These are phyloP conservation scores for Staphylotrichum tortipilum DNA, from an alignment of 495 filamentous ascomycete genomes.

Conservation along the genomic window DNA sequence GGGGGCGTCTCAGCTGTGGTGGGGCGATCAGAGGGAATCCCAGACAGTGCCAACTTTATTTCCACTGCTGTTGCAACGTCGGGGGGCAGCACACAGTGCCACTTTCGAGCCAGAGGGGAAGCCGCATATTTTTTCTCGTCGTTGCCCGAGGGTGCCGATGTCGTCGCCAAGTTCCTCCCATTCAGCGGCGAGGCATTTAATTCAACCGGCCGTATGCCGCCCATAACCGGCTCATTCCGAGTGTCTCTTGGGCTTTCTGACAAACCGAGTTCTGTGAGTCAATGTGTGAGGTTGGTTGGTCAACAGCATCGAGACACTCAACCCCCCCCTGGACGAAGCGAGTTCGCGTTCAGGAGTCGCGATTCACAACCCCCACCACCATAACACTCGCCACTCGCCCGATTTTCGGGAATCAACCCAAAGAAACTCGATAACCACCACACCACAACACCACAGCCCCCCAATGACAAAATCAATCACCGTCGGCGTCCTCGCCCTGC, in stretches of 20 bases:
- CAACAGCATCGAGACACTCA: neutral
- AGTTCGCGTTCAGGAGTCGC: too few relatives aligned
- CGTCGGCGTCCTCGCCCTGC: slow-evolving; percentile 81
- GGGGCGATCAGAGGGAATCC: neutral
- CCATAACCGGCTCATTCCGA: slow-evolving; percentile 18
- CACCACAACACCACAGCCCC: neutral
- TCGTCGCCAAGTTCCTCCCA: slow-evolving; percentile 3
- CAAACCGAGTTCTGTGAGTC: neutral
- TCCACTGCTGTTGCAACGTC: neutral
- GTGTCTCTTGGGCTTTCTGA: neutral
- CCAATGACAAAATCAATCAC: slow-evolving; percentile 35
- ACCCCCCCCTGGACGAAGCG: too few relatives aligned
- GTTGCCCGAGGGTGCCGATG: slow-evolving; percentile 6
- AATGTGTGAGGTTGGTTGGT: neutral
- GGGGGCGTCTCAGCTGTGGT: neutral
- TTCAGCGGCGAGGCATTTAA: slow-evolving; percentile 15
- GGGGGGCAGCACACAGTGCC: neutral
- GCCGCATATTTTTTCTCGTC: neutral
- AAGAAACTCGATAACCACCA: too few relatives aligned
- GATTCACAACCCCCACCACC: too few relatives aligned
- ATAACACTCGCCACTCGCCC: too few relatives aligned
- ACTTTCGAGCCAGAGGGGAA: neutral
- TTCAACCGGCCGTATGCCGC: slow-evolving; percentile 13
- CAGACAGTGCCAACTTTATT: slow-evolving; percentile 6
- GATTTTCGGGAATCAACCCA: too few relatives aligned